Conservation (phyloP, 768 basidiomycete genomes). For the Brasilioporus rufonigricans region DNA sequence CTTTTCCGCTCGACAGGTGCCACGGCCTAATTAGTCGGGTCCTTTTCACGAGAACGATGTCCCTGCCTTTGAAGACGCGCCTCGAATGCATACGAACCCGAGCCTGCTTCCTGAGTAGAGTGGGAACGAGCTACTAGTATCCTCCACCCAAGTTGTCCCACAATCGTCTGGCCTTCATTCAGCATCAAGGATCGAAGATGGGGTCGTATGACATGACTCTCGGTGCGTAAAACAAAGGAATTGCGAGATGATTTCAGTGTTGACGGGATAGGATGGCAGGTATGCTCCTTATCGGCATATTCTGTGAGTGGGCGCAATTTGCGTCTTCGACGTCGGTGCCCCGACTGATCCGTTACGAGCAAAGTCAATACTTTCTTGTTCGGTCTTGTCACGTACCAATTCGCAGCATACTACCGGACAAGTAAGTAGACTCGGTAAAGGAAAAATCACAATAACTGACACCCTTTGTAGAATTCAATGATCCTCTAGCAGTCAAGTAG, state of each 20-base stretch:
- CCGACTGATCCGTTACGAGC: not conserved
- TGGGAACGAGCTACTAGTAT: too few relatives aligned
- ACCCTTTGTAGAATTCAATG: slow-evolving; percentile 13
- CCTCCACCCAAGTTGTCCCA: not conserved
- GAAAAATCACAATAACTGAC: not conserved
- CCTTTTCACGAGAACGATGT: too few relatives aligned
- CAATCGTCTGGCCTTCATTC: not conserved
- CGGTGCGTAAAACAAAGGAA: not conserved
- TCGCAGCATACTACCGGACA: not conserved
- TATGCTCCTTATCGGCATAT: not conserved
- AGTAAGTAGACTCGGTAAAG: slow-evolving; percentile 18
- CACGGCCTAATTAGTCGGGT: too few relatives aligned
- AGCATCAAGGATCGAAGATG: not conserved
- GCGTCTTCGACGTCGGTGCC: not conserved
- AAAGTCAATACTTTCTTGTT: not conserved
- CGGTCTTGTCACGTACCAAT: not conserved
- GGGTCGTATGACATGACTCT: not conserved
- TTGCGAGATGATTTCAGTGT: not conserved
- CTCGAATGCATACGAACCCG: too few relatives aligned
- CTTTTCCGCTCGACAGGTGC: too few relatives aligned
- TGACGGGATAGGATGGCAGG: not conserved
- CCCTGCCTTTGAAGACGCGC: too few relatives aligned
- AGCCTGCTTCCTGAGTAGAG: too few relatives aligned
- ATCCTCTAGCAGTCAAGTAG: slow-evolving; percentile 7
- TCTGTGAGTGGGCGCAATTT: not conserved